Conservation (phyloP, 2,329 filamentous ascomycete genomes). For the Orbilia blumenaviensis region DNA sequence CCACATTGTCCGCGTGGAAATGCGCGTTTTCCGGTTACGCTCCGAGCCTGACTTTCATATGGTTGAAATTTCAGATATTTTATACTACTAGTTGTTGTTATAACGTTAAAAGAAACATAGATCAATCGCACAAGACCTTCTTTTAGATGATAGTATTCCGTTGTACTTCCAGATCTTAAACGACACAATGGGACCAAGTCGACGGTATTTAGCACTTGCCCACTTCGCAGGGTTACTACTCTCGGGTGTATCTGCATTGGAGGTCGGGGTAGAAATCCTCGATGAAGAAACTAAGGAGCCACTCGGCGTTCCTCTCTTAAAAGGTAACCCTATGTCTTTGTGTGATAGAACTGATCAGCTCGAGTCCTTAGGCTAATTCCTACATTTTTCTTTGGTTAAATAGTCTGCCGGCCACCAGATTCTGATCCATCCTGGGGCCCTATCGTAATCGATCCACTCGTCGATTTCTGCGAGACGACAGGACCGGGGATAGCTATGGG, state of each 20-base stretch:
- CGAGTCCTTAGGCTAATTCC: neutral
- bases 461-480: neutral
- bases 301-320: neutral
- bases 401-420: slow-evolving; percentile 44
- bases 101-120: neutral
- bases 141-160: neutral
- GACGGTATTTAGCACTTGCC: neutral
- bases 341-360: neutral
- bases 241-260: slow-evolving; percentile 9
- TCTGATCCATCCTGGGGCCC: slow-evolving; percentile 25
- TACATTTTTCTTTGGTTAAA: neutral
- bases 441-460: slow-evolving; percentile 19
- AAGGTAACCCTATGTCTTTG: neutral
- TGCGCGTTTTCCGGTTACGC: slow-evolving; percentile 3
- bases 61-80: neutral
- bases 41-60: neutral
- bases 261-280: slow-evolving; percentile 22
- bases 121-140: neutral
- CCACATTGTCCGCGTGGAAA: slow-evolving; percentile 11
- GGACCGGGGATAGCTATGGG: neutral
- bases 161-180: neutral
- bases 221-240: neutral
- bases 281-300: slow-evolving; percentile 32
- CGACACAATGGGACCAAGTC: neutral
- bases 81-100: neutral